Base-by-base conservation (phyloP, 176 grass and related monocot genomes). In the Dendrocalamus sinicus region DNA sequence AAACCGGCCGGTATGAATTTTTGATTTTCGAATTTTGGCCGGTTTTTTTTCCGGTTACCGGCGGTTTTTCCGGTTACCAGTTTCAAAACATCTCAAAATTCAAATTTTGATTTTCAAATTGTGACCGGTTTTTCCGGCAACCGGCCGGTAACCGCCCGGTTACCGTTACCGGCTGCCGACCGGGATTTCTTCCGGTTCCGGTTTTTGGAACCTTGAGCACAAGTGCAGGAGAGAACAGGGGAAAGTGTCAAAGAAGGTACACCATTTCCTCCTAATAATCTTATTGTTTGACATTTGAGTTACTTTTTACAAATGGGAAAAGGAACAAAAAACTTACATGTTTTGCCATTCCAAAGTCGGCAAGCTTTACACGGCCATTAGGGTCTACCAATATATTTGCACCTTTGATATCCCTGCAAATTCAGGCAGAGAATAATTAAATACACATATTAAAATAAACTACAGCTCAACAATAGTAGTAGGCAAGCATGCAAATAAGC, bases 261-360 rank as follows among this genome's bases (percentile, higher is more conserved):
- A 43, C 13, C 48, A 80, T 70, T 75, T 84, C 60, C 55, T 82
- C 9, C 35, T 86, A 76, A 79, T 37, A 62, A 75, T 67, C 9
- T 41, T 67, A 61, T 75, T 76, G 4, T 63, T 71, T 71, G 26
- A 81, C 50, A 79, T 78, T 75, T 69, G 22, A 78, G 73, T 65
- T 88, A 81, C 11, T 85, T 77, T 80, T 75, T 50, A 51, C 61
- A 87, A 20, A 80, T 51, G n/a, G 26, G 45, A 8, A 83, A 70
- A 67, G 15, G 14, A 83, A 75, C 13, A 76, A 32, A 83, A 83
- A 90, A 53, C 67, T 83, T 88, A 94, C 96, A 66, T 99, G 93
- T 91, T 99, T 99, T 44, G 96, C 93, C 96, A 99, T 99, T 85
- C 96, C 96, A 17, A 99, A 99, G 73, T 99, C 96, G 51, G 96